Percentiles rank a stretch among this genome's conserved stretches.
These are phyloP conservation scores for Apophysomyces trapeziformis DNA, from an alignment of 371 early-diverging fungal genomes.

Conservation along the genomic window DNA sequence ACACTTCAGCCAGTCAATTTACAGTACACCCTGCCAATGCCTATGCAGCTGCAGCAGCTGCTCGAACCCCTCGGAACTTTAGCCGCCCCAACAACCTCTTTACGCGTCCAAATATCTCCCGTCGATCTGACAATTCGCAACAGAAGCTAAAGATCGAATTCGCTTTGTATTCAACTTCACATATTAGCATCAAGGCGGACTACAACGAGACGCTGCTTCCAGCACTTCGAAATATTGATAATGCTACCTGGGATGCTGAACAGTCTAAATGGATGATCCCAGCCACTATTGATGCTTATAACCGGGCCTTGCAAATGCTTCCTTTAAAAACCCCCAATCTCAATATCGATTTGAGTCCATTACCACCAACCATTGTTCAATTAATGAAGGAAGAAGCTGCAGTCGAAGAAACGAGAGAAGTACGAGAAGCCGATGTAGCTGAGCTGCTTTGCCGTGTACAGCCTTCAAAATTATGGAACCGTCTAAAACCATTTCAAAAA, in stretches of 20 bases:
- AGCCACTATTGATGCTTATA: constrained; percentile 25
- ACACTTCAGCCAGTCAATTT: constrained; percentile 29
- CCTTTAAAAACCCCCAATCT: constrained; percentile 27
- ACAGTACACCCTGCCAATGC: constrained; percentile 24
- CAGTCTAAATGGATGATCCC: constrained; percentile 30
- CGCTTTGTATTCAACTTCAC: constrained; percentile 18
- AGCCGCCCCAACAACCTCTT: not conserved
- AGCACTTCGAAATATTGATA: constrained; percentile 22
- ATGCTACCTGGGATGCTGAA: constrained; percentile 19
- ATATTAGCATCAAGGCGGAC: constrained; percentile 24
- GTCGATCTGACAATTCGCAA: not conserved
- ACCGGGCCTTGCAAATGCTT: constrained; percentile 19
- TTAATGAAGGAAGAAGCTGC: constrained; percentile 1
- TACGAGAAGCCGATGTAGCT: constrained; percentile 12
- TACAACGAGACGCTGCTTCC: constrained; percentile 29
- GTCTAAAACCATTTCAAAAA: constrained; percentile 52
- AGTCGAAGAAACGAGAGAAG: not conserved
- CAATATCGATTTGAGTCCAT: constrained; percentile 23
- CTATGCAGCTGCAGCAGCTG: constrained; percentile 18
- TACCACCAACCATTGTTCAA: constrained; percentile 11
- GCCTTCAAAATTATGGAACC: constrained; percentile 20
- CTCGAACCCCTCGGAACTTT: not conserved
- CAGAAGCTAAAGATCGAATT: constrained; percentile 23
- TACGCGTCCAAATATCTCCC: not conserved
- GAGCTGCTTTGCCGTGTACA: constrained; percentile 21